Conservation (phyloP, 1,284 basidiomycete species). For the Paramarasmius palmivorus region DNA sequence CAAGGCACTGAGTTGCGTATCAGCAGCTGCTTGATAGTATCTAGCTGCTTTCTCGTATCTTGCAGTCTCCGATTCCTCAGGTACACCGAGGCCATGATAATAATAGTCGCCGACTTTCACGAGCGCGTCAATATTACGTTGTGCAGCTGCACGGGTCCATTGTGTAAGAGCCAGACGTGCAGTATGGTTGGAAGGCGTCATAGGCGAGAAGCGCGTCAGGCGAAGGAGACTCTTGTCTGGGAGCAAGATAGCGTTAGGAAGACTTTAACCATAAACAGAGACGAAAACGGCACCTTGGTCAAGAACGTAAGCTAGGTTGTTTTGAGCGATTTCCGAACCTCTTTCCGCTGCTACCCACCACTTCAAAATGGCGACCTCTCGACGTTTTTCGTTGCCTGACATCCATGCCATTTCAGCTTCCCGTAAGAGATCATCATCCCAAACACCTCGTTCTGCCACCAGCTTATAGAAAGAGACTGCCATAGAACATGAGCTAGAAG, state of each 20-base stretch:
- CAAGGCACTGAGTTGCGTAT: slow-evolving; percentile 87
- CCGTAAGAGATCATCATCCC: slow-evolving; percentile 82
- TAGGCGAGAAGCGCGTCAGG: slow-evolving; percentile 67
- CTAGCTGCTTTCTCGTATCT: slow-evolving; percentile 86
- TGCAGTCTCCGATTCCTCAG: slow-evolving; percentile 57
- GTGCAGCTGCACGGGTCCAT: slow-evolving; percentile 93
- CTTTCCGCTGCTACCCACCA: slow-evolving; percentile 96
- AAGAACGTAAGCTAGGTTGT: slow-evolving; percentile 91
- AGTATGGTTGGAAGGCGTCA: slow-evolving; percentile 72
- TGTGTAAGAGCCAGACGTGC: slow-evolving; percentile 85
- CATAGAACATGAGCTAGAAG: slow-evolving; percentile 75
- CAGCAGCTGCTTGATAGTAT: slow-evolving; percentile 92
- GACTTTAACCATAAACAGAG: background rate
- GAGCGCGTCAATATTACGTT: slow-evolving; percentile 92
- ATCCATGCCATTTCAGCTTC: slow-evolving; percentile 85
- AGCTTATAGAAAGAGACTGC: slow-evolving; percentile 90
- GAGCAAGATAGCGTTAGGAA: background rate
- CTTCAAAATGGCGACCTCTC: slow-evolving; percentile 79
- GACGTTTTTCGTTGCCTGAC: slow-evolving; percentile 64
- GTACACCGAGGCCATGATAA: slow-evolving; percentile 83
- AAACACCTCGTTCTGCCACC: slow-evolving; percentile 85
- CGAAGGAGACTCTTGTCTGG: slow-evolving; percentile 76
- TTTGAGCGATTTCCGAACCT: slow-evolving; percentile 92
- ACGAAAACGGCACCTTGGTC: slow-evolving; percentile 76
- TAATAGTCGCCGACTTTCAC: slow-evolving; percentile 98